phyloP scores from a whole-genome alignment of 257 asterid genomes.

The Solanum phureja region DNA sequence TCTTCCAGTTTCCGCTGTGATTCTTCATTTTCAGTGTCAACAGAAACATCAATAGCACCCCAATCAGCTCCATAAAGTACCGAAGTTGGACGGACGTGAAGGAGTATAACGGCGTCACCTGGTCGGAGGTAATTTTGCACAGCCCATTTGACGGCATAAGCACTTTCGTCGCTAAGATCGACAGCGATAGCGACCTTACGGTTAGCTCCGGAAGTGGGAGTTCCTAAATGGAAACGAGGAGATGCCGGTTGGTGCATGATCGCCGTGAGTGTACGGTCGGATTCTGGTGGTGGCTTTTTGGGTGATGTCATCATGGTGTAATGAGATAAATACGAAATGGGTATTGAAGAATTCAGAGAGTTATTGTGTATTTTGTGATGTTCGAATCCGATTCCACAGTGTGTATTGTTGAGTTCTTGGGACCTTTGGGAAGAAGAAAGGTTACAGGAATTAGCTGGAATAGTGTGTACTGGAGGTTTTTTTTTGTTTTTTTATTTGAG shows the following conservation, averaged over 20 bases:
- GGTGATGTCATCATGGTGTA: constrained; percentile 39
- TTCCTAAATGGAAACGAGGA: constrained; percentile 46
- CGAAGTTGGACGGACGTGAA: constrained; percentile 42
- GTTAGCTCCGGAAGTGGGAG: constrained; percentile 42
- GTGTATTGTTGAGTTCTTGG: background rate
- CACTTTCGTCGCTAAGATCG: constrained; percentile 74
- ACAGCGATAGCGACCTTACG: constrained; percentile 65
- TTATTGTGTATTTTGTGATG: background rate
- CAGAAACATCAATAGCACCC: constrained; percentile 47
- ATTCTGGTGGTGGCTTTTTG: constrained; percentile 21
- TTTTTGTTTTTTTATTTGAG: background rate
- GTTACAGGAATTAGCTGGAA: background rate
- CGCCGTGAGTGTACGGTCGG: constrained; percentile 32
- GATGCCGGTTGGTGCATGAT: constrained; percentile 59
- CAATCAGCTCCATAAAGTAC: constrained; percentile 54
- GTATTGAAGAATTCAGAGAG: background rate
- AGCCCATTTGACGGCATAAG: constrained; percentile 64
- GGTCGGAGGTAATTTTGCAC: constrained; percentile 69
- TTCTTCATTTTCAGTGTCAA: constrained; percentile 32
- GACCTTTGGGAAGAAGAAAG: background rate
- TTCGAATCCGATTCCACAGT: background rate
- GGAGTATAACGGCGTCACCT: constrained; percentile 73
- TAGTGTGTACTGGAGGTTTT: background rate
- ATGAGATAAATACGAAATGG: background rate
- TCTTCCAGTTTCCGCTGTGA: too few relatives aligned